Percentiles rank a stretch among this genome's conserved stretches.
These are phyloP conservation scores for Pseudoscleropodium purum DNA, from an alignment of 225 moss, liverwort and hornwort genomes.

Conservation along the genomic window DNA sequence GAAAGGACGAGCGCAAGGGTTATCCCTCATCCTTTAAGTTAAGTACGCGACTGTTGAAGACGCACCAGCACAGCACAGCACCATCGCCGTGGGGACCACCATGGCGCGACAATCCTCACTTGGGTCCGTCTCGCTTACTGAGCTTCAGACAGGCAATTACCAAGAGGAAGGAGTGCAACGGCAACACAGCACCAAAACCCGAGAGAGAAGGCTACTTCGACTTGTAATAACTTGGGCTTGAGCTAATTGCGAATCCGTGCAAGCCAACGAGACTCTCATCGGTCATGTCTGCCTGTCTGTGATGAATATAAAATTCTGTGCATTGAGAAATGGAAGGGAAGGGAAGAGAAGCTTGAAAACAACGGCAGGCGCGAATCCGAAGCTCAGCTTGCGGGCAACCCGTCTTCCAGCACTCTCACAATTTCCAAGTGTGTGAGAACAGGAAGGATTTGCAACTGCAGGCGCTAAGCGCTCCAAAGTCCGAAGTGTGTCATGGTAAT, in stretches of 20 bases:
- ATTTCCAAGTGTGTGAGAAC: neutral
- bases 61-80: neutral
- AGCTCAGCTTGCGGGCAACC: neutral
- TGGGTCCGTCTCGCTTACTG: neutral
- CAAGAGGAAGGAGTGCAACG: too few species aligned
- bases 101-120: neutral
- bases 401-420: neutral
- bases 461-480: neutral
- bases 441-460: neutral
- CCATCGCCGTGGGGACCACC: constrained; percentile 21
- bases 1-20: neutral
- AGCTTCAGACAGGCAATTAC: neutral
- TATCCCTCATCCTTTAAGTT: constrained; percentile 1
- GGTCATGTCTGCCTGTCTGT: neutral
- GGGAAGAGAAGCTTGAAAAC: neutral
- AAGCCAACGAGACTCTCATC: neutral
- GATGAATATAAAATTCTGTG: neutral
- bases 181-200: neutral
- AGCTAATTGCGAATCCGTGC: neutral
- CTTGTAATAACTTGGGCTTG: neutral
- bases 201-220: too few species aligned
- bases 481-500: neutral
- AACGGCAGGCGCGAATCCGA: neutral
- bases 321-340: neutral
- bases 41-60: neutral